Conservation (phyloP, 768 basidiomycete genomes). For the Termitomyces sp. region DNA sequence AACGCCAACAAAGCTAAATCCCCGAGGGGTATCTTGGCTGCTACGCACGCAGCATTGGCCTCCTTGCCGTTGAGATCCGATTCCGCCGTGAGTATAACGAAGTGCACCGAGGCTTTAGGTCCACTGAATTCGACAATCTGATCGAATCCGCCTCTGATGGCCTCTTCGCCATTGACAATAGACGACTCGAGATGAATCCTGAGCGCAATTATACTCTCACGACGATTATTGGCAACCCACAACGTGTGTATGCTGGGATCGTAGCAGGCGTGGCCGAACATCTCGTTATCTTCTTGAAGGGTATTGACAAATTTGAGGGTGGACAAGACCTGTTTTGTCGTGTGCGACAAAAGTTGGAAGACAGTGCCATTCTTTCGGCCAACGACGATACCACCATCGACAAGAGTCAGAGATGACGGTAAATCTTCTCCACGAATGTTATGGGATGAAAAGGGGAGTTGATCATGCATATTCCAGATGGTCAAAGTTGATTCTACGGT, state of each 20-base stretch:
- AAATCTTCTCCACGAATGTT: constrained; percentile 76
- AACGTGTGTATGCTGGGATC: constrained; percentile 82
- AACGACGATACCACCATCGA: constrained; percentile 82
- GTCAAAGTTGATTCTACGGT: constrained; percentile 80
- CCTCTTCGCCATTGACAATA: constrained; percentile 57
- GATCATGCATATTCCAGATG: constrained; percentile 80
- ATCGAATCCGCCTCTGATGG: constrained; percentile 65
- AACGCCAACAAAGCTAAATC: constrained; percentile 83
- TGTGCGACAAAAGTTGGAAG: constrained; percentile 78
- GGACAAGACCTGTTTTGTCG: constrained; percentile 69
- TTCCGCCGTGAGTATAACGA: constrained; percentile 83
- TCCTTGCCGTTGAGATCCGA: constrained; percentile 81
- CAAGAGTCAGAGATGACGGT: constrained; percentile 81
- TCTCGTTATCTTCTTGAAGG: constrained; percentile 68
- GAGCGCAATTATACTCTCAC: constrained; percentile 81
- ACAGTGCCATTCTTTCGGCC: constrained; percentile 83
- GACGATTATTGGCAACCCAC: constrained; percentile 84
- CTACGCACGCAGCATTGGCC: constrained; percentile 79
- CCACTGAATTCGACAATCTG: constrained; percentile 82
- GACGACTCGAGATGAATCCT: constrained; percentile 68
- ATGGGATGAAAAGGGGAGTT: constrained; percentile 69
- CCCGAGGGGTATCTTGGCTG: constrained; percentile 72
- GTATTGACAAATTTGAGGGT: constrained; percentile 78
- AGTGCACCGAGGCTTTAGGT: constrained; percentile 84
- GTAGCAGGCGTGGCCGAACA: constrained; percentile 87